Base-by-base conservation (phyloP, 2,329 filamentous ascomycete species). In the Rhynchosporium graminicola region DNA sequence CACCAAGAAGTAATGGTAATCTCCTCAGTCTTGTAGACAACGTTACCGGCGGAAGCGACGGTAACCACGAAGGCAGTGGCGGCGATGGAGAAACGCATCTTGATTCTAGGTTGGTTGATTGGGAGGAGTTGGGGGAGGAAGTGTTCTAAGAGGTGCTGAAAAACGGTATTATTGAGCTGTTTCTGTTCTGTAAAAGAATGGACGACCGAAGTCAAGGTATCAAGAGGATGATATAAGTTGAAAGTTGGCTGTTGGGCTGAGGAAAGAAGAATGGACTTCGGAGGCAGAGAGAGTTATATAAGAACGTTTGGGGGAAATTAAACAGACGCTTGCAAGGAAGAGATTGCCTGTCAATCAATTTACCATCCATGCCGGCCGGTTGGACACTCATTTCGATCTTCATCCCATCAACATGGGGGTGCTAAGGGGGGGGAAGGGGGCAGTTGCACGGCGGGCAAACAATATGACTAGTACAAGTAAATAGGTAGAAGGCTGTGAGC, bases 1-100 rank as follows among this genome's bases (percentile, higher is more conserved):
- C 33, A 52, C 50, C 59, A 82, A 28, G 77, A 80, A 74, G 79
- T 82, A 76, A 82, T 78, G 75, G 80, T 82, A 62, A 82, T 76
- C 68, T 80, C 75, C 69, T 80, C 76, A 65, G 79, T 81, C 71
- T 74, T 70, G 76, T 80, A 80, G 75, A 81, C 74, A 71, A 79
- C 79, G 55, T 46, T 57, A 57, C 65, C 65, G 29, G 71, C 72
- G 55, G 68, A 61, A 58, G 68, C 72, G 51, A 61, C 65, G 62
- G 67, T 65, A 63, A 71, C 73, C 70, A 74, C 66, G 61, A 74
- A 52, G 68, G 69, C 70, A 71, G 68, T 67, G 68, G 73, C 66
- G 58, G 71, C 66, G 64, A 71, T 57, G 50, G 71, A 67, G 72
- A 74, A 75, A 69, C 69, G 71, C 74, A 76, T 76, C 60, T 75